Conservation (phyloP, 2,329 filamentous ascomycete species). For the Xylariaceae sp. region DNA sequence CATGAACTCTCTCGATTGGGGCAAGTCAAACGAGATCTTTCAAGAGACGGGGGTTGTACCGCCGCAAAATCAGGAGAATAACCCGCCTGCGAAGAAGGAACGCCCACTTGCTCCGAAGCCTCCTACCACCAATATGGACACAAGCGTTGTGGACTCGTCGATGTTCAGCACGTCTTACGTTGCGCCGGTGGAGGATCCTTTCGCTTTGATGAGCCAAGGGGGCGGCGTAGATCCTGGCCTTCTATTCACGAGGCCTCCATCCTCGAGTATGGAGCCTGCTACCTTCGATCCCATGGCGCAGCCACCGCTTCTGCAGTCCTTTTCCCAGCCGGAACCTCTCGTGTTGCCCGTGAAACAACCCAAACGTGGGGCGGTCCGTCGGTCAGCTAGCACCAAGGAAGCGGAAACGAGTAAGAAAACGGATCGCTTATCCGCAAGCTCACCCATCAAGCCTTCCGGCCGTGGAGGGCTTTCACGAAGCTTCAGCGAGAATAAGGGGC, state of each 20-base stretch:
- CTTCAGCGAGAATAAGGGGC: slow-evolving; percentile 56
- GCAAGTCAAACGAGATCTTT: slow-evolving; percentile 57
- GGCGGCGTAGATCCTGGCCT: slow-evolving; percentile 63
- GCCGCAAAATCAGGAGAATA: slow-evolving; percentile 42
- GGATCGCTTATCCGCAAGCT: slow-evolving; percentile 48
- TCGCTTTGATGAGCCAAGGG: slow-evolving; percentile 49
- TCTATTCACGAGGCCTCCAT: slow-evolving; percentile 56
- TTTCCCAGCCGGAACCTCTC: slow-evolving; percentile 31
- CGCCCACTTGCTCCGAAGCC: slow-evolving; percentile 56
- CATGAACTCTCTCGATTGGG: slow-evolving; percentile 61
- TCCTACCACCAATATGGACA: slow-evolving; percentile 44
- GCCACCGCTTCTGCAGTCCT: slow-evolving; percentile 31
- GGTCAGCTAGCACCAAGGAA: slow-evolving; percentile 50
- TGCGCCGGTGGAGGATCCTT: slow-evolving; percentile 52
- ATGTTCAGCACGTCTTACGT: slow-evolving; percentile 48
- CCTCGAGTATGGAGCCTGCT: slow-evolving; percentile 48
- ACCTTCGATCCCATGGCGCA: slow-evolving; percentile 39
- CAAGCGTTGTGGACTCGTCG: slow-evolving; percentile 40
- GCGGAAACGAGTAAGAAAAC: slow-evolving; percentile 44
- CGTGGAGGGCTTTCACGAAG: slow-evolving; percentile 57
- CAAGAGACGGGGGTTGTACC: slow-evolving; percentile 47
- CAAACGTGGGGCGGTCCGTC: slow-evolving; percentile 45
- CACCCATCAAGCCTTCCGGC: slow-evolving; percentile 53
- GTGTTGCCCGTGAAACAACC: slow-evolving; percentile 35
- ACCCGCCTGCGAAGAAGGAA: slow-evolving; percentile 45